phyloP scores from a whole-genome alignment of 768 basidiomycete species.

The Boletus coccyginus region DNA sequence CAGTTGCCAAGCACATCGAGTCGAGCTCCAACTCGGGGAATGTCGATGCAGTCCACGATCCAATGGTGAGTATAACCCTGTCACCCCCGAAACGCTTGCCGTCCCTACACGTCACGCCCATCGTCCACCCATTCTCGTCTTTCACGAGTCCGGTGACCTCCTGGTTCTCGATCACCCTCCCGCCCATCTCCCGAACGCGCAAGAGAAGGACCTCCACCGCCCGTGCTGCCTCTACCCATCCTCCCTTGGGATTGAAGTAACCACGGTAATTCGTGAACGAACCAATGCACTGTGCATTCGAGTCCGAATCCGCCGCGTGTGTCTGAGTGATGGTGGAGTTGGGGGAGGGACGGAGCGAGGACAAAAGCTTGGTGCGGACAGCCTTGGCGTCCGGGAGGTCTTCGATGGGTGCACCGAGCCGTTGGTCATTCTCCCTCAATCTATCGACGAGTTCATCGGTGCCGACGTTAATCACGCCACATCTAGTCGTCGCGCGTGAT shows the following conservation, averaged over 20 bases:
- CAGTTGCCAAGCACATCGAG: slow-evolving; percentile 67
- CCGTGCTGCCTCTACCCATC: slow-evolving; percentile 81
- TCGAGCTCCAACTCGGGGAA: slow-evolving; percentile 60
- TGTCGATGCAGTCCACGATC: slow-evolving; percentile 82
- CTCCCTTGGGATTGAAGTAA: slow-evolving; percentile 74
- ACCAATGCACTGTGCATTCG: slow-evolving; percentile 11
- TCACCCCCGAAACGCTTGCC: slow-evolving; percentile 56
- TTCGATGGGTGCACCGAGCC: slow-evolving; percentile 51
- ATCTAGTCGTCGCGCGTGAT: slow-evolving; percentile 10
- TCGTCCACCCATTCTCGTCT: slow-evolving; percentile 38
- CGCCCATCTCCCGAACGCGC: slow-evolving; percentile 58
- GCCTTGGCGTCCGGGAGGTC: slow-evolving; percentile 15
- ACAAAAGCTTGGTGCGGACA: slow-evolving; percentile 18
- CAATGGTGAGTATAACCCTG: slow-evolving; percentile 66
- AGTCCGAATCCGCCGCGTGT: neutral
- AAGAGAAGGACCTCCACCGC: slow-evolving; percentile 55
- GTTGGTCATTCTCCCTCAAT: slow-evolving; percentile 62
- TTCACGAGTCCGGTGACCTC: slow-evolving; percentile 51
- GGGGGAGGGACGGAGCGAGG: slow-evolving; percentile 1
- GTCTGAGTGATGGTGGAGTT: neutral
- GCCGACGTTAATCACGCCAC: slow-evolving; percentile 27
- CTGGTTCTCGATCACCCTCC: slow-evolving; percentile 55
- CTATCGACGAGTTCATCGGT: slow-evolving; percentile 43
- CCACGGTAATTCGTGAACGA: slow-evolving; percentile 37
- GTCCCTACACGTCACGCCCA: slow-evolving; percentile 61